Evolutionary conservation across 176 grass and related monocot species (phyloP).

Genomic region (Bothriochloa decipiens): DNA sequence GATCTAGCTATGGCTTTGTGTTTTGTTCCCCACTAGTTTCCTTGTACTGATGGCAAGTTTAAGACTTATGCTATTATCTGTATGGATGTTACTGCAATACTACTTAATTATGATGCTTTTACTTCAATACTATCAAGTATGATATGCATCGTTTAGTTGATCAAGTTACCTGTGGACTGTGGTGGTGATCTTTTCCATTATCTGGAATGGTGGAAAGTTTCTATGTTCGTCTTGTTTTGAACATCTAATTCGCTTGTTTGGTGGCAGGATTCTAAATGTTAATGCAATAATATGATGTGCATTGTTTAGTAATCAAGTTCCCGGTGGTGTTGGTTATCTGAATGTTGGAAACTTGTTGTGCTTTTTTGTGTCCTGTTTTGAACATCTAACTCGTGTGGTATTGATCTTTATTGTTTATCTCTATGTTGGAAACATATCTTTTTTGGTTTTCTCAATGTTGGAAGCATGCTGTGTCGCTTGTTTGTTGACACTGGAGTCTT

Average conservation of each 20-base stretch:
- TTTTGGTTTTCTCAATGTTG: background rate
- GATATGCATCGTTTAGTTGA: constrained; percentile 5
- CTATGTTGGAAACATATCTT: background rate
- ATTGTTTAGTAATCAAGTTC: too few relatives aligned
- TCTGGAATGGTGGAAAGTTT: background rate
- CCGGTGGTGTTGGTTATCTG: background rate
- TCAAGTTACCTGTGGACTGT: background rate
- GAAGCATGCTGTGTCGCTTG: background rate
- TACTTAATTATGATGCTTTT: too few relatives aligned
- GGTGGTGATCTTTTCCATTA: background rate
- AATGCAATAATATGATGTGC: too few relatives aligned
- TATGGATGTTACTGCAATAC: constrained; percentile 20
- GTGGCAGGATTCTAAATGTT: background rate
- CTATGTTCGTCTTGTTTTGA: background rate
- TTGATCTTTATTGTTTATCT: background rate
- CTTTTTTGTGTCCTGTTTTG: background rate
- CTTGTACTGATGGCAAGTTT: constrained; percentile 5
- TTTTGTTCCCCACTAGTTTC: constrained; percentile 25
- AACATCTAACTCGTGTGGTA: background rate
- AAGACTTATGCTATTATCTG: constrained; percentile 15
- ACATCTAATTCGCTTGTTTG: background rate
- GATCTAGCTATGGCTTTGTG: constrained; percentile 34
- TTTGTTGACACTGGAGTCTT: background rate
- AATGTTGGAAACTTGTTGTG: background rate
- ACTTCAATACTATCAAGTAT: background rate